Percentiles rank a stretch among this genome's conserved stretches.
Conservation (phyloP, 1,284 basidiomycete species). For the Hypsizygus ulmarius region DNA sequence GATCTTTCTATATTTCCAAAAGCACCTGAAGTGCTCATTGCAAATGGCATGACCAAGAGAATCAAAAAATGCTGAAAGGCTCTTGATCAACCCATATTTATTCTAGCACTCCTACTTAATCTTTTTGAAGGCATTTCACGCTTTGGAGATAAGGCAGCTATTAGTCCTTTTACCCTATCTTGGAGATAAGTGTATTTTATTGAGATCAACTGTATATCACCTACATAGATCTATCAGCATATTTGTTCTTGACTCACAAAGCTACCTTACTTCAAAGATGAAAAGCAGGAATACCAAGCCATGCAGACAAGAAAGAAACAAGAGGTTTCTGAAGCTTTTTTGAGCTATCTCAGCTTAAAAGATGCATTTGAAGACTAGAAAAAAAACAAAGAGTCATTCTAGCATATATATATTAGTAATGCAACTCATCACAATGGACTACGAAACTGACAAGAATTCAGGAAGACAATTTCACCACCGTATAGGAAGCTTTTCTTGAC, state of each 20-base stretch:
- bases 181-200: conserved; percentile 16
- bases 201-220: neutral
- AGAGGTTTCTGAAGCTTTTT: conserved; percentile 19
- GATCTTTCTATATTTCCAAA: conserved; percentile 26
- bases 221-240: conserved; percentile 20
- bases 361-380: conserved; percentile 23
- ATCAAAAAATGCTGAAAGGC: conserved; percentile 26
- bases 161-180: conserved; percentile 22
- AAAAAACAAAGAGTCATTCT: conserved; percentile 13
- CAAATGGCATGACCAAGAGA: conserved; percentile 21
- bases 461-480: conserved; percentile 21
- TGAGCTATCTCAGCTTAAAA: conserved; percentile 22
- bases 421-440: neutral
- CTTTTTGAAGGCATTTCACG: conserved; percentile 22
- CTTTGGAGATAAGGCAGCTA: conserved; percentile 24
- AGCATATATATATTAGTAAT: conserved; percentile 17
- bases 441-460: conserved; percentile 11
- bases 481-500: conserved; percentile 21
- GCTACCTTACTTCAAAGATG: conserved; percentile 7
- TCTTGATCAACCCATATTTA: conserved; percentile 24
- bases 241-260: conserved; percentile 17
- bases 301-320: conserved; percentile 14
- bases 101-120: conserved; percentile 24
- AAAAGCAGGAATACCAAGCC: conserved; percentile 3
- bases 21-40: conserved; percentile 20